These are phyloP conservation scores for Wickerhamiella siamensis DNA, from an alignment of 805 yeast species.

Conservation along the genomic window DNA sequence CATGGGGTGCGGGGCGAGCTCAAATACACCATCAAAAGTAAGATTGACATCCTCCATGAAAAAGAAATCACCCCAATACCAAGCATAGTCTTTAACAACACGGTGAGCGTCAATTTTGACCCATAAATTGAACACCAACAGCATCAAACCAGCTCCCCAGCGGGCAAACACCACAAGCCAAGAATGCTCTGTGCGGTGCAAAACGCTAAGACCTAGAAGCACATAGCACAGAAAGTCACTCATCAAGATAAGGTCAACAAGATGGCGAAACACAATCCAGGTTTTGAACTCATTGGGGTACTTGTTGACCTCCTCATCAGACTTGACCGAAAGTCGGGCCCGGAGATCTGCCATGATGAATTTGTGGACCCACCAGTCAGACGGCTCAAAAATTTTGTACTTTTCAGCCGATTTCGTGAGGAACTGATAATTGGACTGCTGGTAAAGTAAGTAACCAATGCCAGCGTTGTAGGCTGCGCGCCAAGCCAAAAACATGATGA, in stretches of 20 bases:
- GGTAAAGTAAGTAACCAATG: slow-evolving; percentile 53
- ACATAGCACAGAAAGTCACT: slow-evolving; percentile 68
- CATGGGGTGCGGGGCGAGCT: slow-evolving; percentile 87
- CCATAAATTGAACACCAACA: slow-evolving; percentile 66
- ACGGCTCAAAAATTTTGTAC: slow-evolving; percentile 31
- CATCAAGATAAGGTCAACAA: slow-evolving; percentile 72
- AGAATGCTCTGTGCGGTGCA: slow-evolving; percentile 9
- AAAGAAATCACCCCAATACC: slow-evolving; percentile 94
- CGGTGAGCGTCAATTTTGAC: slow-evolving; percentile 79
- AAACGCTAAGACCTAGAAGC: slow-evolving; percentile 27
- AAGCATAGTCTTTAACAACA: slow-evolving; percentile 78
- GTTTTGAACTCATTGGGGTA: slow-evolving; percentile 65
- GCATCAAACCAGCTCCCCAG: slow-evolving; percentile 40
- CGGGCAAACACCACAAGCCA: slow-evolving; percentile 37
- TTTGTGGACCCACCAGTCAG: slow-evolving; percentile 24
- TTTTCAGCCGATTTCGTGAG: slow-evolving; percentile 40
- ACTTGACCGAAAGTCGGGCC: slow-evolving; percentile 31
- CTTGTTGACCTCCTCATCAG: slow-evolving; percentile 26
- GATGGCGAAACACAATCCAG: slow-evolving; percentile 66
- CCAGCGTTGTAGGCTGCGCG: slow-evolving; percentile 64
- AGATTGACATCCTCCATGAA: slow-evolving; percentile 57
- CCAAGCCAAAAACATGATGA: slow-evolving; percentile 55
- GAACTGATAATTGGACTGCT: slow-evolving; percentile 45
- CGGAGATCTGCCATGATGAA: slow-evolving; percentile 34
- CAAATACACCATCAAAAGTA: slow-evolving; percentile 79